Conservation (phyloP, 164 flowering plant species). For the Magnolia sinica region DNA sequence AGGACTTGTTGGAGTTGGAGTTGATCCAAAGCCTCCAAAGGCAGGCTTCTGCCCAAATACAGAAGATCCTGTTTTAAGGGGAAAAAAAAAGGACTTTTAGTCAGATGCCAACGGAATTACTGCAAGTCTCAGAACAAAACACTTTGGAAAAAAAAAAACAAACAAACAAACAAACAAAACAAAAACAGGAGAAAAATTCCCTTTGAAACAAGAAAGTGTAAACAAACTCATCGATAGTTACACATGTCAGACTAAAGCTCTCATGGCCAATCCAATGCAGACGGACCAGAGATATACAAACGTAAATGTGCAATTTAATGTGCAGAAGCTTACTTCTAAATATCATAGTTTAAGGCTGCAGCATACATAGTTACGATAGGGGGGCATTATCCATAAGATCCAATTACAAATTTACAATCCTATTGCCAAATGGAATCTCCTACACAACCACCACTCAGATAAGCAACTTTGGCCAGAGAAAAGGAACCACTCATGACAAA, state of each 20-base stretch:
- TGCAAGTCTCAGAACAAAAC: neutral
- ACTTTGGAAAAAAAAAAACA: neutral
- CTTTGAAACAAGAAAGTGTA: neutral
- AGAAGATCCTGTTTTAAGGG: conserved; percentile 49
- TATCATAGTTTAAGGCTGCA: too few relatives aligned
- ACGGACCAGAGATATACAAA: neutral
- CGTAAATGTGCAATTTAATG: neutral
- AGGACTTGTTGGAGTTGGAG: conserved; percentile 69
- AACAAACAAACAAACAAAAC: neutral
- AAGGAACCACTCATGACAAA: too few relatives aligned
- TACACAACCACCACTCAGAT: too few relatives aligned
- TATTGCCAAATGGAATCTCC: too few relatives aligned
- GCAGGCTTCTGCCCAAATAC: conserved; percentile 78
- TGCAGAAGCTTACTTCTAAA: neutral
- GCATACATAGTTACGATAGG: too few relatives aligned
- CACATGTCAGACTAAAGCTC: neutral
- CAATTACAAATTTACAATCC: too few relatives aligned
- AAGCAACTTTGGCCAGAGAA: too few relatives aligned
- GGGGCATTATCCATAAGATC: too few relatives aligned
- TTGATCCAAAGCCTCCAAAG: conserved; percentile 87
- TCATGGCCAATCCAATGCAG: neutral
- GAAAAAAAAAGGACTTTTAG: neutral
- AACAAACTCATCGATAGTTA: neutral
- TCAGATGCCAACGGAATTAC: neutral
- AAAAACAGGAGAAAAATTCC: neutral